Base-by-base conservation (phyloP, 208 protist species). In the Trypanosoma theileri region DNA sequence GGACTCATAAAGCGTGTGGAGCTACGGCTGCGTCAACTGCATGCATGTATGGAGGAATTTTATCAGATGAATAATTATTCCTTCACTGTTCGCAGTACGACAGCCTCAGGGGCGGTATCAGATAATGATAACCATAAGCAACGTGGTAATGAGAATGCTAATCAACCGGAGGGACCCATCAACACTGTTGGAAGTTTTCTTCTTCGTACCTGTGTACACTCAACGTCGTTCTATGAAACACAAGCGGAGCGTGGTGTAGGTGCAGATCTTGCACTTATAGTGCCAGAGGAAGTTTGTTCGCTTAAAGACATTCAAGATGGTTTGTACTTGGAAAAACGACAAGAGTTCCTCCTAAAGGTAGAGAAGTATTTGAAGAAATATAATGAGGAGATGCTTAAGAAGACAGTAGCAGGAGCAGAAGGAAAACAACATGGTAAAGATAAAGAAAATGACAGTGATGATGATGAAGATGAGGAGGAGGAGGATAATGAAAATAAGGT, bases 171-270 rank as follows among this genome's bases (percentile, higher is more conserved):
- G 65, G 55, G 84, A 75, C 54, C 83, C 70, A 81, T 93, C 41
- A 81, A 72, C 40, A 73, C 80, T 19, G 86, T 71, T 14, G 90
- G 86, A n/a, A 92, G 90, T 65, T 92, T 93, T 69, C 76, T 89
- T 16, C 74, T 93, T 2, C 90, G 90, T 69, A 89, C 82, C 16
- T 91, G 83, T 60, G 77, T 86, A 40, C 79, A 92, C 75, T 77
- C 73, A 44, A 77, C 80, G 7, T 86, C 89, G 13, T 89, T 92
- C 44, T 60, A 68, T 14, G 73, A 81, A 26, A 71, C 87, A 40
- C 84, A 92, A 66, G 55, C 71, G 16, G 42, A 82, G 51, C 64
- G 71, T 46, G 86, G 86, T 48, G 82, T 92, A 13, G 89, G 89
- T 16, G 86, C 79, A 12, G 89, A 95, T 65, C 70, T 95, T 40